A percentile compares a stretch with the other conserved stretches of the same genome.
phyloP scores from a whole-genome alignment of 305 asterid species.

The Solanum chacoense region DNA sequence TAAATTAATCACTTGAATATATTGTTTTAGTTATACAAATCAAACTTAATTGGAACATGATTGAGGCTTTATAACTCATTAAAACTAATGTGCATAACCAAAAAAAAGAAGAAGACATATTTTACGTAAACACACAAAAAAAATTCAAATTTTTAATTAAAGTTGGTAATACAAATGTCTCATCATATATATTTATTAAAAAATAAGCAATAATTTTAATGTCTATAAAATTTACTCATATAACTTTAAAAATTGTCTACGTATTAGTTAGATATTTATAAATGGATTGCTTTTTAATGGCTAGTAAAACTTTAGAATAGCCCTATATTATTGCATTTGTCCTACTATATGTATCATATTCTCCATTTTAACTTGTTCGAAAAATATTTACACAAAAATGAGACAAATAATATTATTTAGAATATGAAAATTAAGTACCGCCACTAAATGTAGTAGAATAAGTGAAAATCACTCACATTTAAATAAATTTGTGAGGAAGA shows the following conservation, averaged over 20 bases:
- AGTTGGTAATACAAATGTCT: rapidly evolving
- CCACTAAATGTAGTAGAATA: background rate
- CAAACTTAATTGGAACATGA: background rate
- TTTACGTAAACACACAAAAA: background rate
- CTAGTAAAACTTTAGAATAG: background rate
- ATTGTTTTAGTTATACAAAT: background rate
- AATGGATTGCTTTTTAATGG: background rate
- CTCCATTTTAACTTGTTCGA: background rate
- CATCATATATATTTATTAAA: background rate
- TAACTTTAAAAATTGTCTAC: background rate
- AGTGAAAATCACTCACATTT: background rate
- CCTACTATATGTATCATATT: background rate
- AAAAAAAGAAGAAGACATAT: background rate
- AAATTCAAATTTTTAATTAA: background rate
- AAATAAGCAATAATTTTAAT: background rate
- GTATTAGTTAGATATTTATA: background rate
- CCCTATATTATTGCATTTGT: background rate
- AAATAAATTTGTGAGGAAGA: too few relatives aligned
- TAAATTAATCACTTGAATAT: background rate
- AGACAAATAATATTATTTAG: background rate
- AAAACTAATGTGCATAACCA: rapidly evolving
- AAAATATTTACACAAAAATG: background rate
- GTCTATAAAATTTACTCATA: background rate
- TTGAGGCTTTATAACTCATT: background rate
- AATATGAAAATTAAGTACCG: too few relatives aligned